These are phyloP conservation scores for Kurtzmaniella fragi DNA, from an alignment of 805 yeast species.

Conservation along the genomic window DNA sequence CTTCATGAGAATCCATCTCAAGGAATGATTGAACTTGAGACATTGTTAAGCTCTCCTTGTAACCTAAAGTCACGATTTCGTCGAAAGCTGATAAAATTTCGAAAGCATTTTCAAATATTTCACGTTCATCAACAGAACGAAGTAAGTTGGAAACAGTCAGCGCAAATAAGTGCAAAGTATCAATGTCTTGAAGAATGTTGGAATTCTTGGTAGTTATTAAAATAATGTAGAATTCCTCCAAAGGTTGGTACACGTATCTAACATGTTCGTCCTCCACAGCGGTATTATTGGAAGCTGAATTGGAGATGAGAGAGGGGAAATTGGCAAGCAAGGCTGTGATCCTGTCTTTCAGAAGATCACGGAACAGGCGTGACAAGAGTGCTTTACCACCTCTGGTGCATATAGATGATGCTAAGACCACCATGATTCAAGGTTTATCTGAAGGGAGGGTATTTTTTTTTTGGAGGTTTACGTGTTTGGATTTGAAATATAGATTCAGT, in stretches of 20 bases:
- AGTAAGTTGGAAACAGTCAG: conserved; percentile 75
- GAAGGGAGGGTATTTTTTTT: not conserved
- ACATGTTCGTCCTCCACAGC: conserved; percentile 89
- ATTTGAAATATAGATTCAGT: too few relatives aligned
- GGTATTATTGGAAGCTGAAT: conserved; percentile 76
- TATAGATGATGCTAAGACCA: conserved; percentile 87
- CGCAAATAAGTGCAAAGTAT: conserved; percentile 80
- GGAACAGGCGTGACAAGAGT: conserved; percentile 85
- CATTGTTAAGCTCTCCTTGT: conserved; percentile 77
- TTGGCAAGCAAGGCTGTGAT: conserved; percentile 81
- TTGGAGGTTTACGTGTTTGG: too few relatives aligned
- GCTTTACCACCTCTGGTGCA: conserved; percentile 94
- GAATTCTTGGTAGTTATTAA: conserved; percentile 87
- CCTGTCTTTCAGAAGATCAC: conserved; percentile 76
- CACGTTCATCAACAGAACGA: conserved; percentile 72
- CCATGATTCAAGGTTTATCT: conserved; percentile 39
- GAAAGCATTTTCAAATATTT: conserved; percentile 78
- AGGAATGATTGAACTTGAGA: conserved; percentile 82
- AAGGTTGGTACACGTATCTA: conserved; percentile 92
- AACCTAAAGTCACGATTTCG: conserved; percentile 86
- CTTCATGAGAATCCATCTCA: conserved; percentile 98
- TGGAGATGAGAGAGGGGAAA: conserved; percentile 75
- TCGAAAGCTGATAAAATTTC: conserved; percentile 90
- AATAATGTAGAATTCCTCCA: conserved; percentile 89
- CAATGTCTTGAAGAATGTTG: conserved; percentile 90